Evolutionary conservation across 805 yeast genomes (phyloP), one percentile per base, ranked within the genome.

Genomic region (Candida nitratophila): DNA sequence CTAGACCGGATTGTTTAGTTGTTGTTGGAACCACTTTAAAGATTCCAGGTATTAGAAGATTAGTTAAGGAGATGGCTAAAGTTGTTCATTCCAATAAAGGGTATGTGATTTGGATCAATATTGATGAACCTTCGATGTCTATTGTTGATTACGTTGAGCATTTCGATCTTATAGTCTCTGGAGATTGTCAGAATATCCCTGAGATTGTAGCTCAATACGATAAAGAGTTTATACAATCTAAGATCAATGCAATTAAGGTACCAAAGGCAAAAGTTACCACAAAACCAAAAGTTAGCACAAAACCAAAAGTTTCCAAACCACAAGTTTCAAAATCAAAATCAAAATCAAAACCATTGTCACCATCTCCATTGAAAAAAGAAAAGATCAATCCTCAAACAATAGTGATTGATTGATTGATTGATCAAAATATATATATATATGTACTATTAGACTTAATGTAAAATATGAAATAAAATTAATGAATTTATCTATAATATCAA

Each of bases 21-120:
- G 81, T 89, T 42, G 86, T 84, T 8, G 96, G 96, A 3, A 89
- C 96, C 0, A 81, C 95, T 2, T 68, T 89, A 46, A 81, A 85
- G 56, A 89, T 89, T 24, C 88, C 88, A 0, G 87, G 87, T 2
- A 88, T 82, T 10, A 64, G 76, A 51, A 65, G 81, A 45, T 57
- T 82, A 38, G 83, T 79, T 9, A 74, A 71, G 49, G 85, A 81
- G 51, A 68, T 83, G 66, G 71, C 82, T 1, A 70, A 70, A 46
- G 71, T 74, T 7, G 79, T 81, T 3, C 81, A 74, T 50, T 66
- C 77, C 1, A 69, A 71, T 21, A 74, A 70, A 41, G 86, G 87
- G 1, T 72, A 74, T 46, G 76, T 80, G 2, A 69, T 81, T 4
- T 82, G 85, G 82, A 56, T 81, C 19, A 80, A 80, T 52, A 64